A percentile compares a stretch with the other conserved stretches of the same genome.
phyloP scores from a whole-genome alignment of 345 rosid genomes.

The Eutrema japonicum region DNA sequence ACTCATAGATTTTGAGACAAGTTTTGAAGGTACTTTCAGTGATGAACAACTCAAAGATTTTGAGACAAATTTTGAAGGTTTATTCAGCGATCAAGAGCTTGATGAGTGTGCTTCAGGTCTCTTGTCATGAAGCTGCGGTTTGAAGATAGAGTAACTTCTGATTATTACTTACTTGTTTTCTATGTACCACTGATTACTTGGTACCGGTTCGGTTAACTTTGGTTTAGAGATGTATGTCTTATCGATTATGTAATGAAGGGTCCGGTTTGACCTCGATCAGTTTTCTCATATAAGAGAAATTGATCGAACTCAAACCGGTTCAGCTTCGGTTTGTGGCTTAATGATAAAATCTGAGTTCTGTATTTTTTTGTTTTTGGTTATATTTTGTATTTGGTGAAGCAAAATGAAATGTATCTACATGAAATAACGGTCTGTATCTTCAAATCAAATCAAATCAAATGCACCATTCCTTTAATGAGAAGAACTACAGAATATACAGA shows the following conservation, averaged over 20 bases:
- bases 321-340: background rate
- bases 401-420: background rate
- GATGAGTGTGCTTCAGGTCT: background rate
- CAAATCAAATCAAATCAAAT: slow-evolving; percentile 4
- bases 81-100: background rate
- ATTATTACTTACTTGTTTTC: no score
- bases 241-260: background rate
- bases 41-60: slow-evolving; percentile 4
- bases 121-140: no score
- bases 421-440: background rate
- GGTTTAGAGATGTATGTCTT: background rate
- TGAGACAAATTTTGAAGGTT: background rate
- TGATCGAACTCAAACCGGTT: background rate
- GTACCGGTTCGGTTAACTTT: background rate
- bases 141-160: no score
- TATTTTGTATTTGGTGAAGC: background rate
- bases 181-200: background rate
- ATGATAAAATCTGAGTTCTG: background rate
- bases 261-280: background rate
- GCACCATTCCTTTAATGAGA: no score
- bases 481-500: no score
- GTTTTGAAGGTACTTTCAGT: background rate
- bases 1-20: slow-evolving; percentile 2
- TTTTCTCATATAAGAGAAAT: background rate
- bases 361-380: no score